These are phyloP conservation scores for Spathaspora sp. DNA, from an alignment of 1,139 yeast genomes.

Conservation along the genomic window DNA sequence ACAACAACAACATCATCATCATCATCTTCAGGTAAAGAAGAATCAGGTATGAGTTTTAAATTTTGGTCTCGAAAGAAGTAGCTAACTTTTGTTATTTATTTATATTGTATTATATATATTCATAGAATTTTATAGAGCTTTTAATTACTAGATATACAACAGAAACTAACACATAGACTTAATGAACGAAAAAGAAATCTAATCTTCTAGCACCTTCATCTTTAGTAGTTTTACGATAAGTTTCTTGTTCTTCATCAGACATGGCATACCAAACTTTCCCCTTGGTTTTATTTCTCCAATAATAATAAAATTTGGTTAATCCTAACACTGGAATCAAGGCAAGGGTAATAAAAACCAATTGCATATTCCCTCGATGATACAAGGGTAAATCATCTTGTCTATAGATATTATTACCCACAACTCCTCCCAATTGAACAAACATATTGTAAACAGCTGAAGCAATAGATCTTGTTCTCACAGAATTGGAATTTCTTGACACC, in stretches of 20 bases:
- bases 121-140: constrained; percentile 1
- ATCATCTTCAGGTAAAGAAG: background rate
- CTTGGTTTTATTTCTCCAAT: constrained; percentile 44
- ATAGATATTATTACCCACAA: constrained; percentile 54
- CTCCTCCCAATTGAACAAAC: constrained; percentile 55
- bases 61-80: constrained; percentile 14
- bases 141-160: background rate
- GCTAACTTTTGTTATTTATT: too few relatives aligned
- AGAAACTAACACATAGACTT: too few relatives aligned
- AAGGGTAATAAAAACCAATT: constrained; percentile 18
- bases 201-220: constrained; percentile 57
- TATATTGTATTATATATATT: constrained; percentile 2
- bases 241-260: constrained; percentile 45
- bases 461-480: constrained; percentile 57
- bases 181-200: constrained; percentile 44
- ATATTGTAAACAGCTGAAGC: constrained; percentile 59
- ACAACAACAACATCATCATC: constrained; percentile 1
- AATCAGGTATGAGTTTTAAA: constrained; percentile 10
- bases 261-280: constrained; percentile 47
- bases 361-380: constrained; percentile 53
- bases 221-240: constrained; percentile 41
- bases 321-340: constrained; percentile 19
- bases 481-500: constrained; percentile 56
- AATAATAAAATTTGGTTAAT: constrained; percentile 39
- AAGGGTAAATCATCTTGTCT: constrained; percentile 56